Percentiles rank a stretch among this genome's conserved stretches.
Conservation (phyloP, 176 grass and related monocot species). For the Oryza meridionalis region DNA sequence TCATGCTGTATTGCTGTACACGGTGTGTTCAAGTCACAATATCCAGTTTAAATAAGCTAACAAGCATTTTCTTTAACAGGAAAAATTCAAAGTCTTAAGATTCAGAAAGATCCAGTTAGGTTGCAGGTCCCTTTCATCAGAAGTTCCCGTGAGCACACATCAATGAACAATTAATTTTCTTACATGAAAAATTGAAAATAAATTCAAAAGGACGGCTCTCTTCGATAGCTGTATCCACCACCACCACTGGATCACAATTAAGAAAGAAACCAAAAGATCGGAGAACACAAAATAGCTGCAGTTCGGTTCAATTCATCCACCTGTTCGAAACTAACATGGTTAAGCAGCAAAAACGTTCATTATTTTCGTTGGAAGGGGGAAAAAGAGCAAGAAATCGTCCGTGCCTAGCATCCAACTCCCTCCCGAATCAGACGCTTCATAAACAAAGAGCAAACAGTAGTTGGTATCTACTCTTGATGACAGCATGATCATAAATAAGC, state of each 20-base stretch:
- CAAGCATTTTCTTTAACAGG: background rate
- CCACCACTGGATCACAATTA: background rate
- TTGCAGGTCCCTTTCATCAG: background rate
- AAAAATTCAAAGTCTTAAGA: background rate
- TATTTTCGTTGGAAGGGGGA: background rate
- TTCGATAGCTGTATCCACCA: background rate
- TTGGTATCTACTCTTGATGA: background rate
- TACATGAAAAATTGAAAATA: background rate
- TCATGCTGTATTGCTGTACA: background rate
- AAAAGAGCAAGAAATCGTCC: background rate
- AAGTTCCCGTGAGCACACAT: background rate
- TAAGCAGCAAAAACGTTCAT: background rate
- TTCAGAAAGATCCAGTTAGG: background rate
- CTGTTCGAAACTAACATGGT: background rate
- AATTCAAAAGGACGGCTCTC: background rate
- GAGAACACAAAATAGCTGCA: background rate
- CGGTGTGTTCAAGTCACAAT: background rate
- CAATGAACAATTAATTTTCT: background rate
- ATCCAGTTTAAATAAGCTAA: background rate
- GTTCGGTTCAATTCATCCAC: background rate
- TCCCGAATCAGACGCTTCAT: background rate
- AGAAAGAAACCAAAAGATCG: background rate
- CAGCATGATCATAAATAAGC: background rate
- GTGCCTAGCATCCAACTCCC: constrained; percentile 26
- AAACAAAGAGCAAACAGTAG: background rate